Base-by-base conservation (phyloP, 257 asterid genomes). In the Prunella vulgaris region DNA sequence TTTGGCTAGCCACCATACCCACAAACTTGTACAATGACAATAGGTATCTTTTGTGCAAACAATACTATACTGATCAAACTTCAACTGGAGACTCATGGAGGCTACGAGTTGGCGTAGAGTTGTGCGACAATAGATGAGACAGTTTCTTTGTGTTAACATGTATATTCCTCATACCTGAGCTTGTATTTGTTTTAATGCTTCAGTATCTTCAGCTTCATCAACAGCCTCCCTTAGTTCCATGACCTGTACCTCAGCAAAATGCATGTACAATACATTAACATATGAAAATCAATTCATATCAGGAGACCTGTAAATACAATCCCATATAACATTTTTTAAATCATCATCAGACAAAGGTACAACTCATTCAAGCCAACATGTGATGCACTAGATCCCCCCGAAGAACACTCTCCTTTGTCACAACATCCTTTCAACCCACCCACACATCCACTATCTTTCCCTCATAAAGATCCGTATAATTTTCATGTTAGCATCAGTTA, bases 191-290 rank as follows among this genome's bases (percentile, higher is more conserved):
- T 81, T 84, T 35, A 93, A 75, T 51, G 89, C 80, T 66, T 75
- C 75, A 24, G 78, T 42, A 37, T 84, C 92, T 48, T 68, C 77
- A 10, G 98, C 93, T 75, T 88, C 98, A n/a, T 90, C 97, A 57
- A 93, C 90, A 32, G 89, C 80, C 81, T 90, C 98, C 82, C 98
- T 87, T 22, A 93, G 77, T 74, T 93, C 97, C 90, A 93, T 80
- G 64, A 93, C 80, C 98, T 90, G 88, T 81, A 79, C 5, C 52
- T 72, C 60, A 67, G 70, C 52, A 51, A 51, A 51, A 22, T 61
- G 14, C 20, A 35, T 53, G 32, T 7, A 44, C 12, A 22, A 15
- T 46, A 58, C 9, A 22, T 21, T 40, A 64, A 28, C 42, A 68
- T 52, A 44, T 10, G 17, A 22, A 33, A 30, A 48, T 32, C 21